A percentile compares a stretch with the other conserved stretches of the same genome.
phyloP scores from a whole-genome alignment of 1,139 yeast species.

The Candida dubliniensis region DNA sequence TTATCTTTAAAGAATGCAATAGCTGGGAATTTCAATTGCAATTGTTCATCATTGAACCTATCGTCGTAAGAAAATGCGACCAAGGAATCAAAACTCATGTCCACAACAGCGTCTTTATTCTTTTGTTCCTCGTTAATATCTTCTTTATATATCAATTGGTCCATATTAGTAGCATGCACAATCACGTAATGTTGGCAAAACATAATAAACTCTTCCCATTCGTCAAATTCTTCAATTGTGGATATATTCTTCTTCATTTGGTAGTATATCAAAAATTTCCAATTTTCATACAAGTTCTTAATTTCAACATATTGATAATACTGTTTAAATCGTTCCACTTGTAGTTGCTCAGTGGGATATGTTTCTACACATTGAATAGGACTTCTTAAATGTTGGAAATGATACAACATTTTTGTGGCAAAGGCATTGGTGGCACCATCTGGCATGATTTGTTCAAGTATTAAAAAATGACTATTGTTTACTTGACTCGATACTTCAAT shows the following conservation, averaged over 20 bases:
- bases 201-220: constrained; percentile 77
- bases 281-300: constrained; percentile 56
- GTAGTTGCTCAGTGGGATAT: constrained; percentile 55
- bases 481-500: constrained; percentile 50
- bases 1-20: constrained; percentile 25
- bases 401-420: constrained; percentile 72
- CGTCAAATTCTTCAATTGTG: constrained; percentile 70
- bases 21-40: constrained; percentile 51
- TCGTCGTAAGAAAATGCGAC: constrained; percentile 6
- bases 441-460: constrained; percentile 74
- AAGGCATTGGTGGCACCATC: constrained; percentile 63
- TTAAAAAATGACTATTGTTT: constrained; percentile 58
- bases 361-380: constrained; percentile 67
- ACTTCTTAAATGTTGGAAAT: constrained; percentile 65
- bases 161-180: constrained; percentile 60
- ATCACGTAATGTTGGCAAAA: constrained; percentile 78
- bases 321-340: constrained; percentile 47
- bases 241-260: constrained; percentile 46
- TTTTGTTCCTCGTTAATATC: constrained; percentile 7
- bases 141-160: constrained; percentile 15
- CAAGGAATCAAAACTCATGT: constrained; percentile 12
- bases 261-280: constrained; percentile 47
- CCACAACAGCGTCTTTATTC: not conserved
- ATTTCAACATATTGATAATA: constrained; percentile 52
- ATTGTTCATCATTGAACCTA: constrained; percentile 14